Percentiles rank a stretch among this genome's conserved stretches.
Conservation (phyloP, 805 yeast species). For the Dipodascus albidus region DNA sequence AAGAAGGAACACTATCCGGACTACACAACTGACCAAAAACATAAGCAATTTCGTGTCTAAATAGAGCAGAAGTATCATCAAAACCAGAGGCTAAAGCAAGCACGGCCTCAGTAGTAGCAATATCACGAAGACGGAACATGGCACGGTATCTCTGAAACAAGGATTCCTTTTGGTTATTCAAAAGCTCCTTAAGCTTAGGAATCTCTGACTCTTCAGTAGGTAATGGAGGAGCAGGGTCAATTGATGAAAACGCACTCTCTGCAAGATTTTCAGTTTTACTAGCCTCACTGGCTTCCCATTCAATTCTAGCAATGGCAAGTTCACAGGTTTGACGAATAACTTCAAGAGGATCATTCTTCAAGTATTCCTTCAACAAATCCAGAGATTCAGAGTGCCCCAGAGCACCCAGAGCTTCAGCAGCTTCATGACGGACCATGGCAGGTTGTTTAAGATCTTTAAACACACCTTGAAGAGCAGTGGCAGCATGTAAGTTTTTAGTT, state of each 20-base stretch:
- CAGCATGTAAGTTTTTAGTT: constrained; percentile 72
- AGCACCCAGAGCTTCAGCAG: constrained; percentile 98
- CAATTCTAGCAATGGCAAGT: constrained; percentile 87
- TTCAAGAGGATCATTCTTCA: constrained; percentile 60
- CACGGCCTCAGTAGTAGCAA: constrained; percentile 88
- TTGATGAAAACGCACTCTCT: constrained; percentile 67
- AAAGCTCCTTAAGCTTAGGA: constrained; percentile 49
- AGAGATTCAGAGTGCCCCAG: constrained; percentile 72
- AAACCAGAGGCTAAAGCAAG: constrained; percentile 86
- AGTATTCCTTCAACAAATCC: constrained; percentile 50
- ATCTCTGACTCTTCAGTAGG: constrained; percentile 55
- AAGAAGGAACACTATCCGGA: constrained; percentile 82
- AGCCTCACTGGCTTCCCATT: constrained; percentile 72
- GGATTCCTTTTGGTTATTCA: constrained; percentile 68
- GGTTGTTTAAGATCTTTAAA: constrained; percentile 51
- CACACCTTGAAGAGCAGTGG: constrained; percentile 63
- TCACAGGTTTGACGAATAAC: constrained; percentile 97
- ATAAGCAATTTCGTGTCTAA: constrained; percentile 96
- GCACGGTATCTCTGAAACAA: constrained; percentile 94
- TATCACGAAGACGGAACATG: constrained; percentile 93
- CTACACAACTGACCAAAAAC: constrained; percentile 95
- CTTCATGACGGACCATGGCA: constrained; percentile 97
- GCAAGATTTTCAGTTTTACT: constrained; percentile 61
- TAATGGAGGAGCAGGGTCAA: constrained; percentile 98
- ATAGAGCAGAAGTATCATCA: constrained; percentile 80